Base-by-base conservation (phyloP, 805 yeast genomes). In the Candida sakaeoensis region DNA sequence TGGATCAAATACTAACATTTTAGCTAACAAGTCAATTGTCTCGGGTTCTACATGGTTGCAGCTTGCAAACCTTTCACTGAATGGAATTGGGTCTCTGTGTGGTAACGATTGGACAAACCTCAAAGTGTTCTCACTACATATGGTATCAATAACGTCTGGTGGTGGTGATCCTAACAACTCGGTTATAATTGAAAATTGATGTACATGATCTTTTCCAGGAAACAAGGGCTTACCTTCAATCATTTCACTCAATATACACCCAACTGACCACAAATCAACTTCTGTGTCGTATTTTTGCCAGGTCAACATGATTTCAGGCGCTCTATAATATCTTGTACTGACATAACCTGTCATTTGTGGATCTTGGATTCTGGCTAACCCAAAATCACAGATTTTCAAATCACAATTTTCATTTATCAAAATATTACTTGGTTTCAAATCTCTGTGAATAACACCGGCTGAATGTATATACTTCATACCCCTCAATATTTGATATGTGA, bases 341-440 rank as follows among this genome's bases (percentile, higher is more conserved):
- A 91, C 99, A 60, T 91, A 91, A 8, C 98, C 99, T 1, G 98
- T 91, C 99, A 91, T 91, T 61, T 91, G 98, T 10, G 97, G 96
- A 65, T 91, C 99, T 69, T 91, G 97, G 56, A 91, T 85, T 58
- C 99, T 77, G 24, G 98, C 98, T 45, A 91, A 72, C 16, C 99
- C 99, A 60, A 91, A 87, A 62, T 87, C 96, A 65, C 95, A 87
- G 52, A 87, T 87, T 62, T 87, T 87, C 58, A 87, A 72, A 63
- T 87, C 96, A 63, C 96, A 87, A 63, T 86, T 86, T 64, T 87
- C 95, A 59, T 87, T 87, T 54, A 87, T 82, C 45, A 87, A 71
- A 42, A 87, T 85, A 62, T 87, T 87, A 44, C 82, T 75, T 24
- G 96, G 96, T 61, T 87, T 87, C 50, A 87, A 69, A 63, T 87